Conservation (phyloP, 176 grass and related monocot genomes). For the Oryza meyeriana region DNA sequence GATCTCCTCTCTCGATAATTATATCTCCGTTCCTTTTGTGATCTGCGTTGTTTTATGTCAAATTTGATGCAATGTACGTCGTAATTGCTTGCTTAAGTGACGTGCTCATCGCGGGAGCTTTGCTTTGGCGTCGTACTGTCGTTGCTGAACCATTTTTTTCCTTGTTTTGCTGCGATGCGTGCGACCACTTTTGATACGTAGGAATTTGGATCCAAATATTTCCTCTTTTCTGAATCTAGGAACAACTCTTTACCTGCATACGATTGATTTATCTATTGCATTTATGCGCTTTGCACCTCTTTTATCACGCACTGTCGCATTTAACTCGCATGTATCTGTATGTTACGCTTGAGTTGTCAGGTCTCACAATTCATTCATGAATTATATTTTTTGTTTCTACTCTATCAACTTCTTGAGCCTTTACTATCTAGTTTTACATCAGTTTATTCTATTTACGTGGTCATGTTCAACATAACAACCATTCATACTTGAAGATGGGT, state of each 20-base stretch:
- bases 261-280: neutral
- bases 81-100: neutral
- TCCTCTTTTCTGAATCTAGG: neutral
- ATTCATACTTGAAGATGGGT: neutral
- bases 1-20: neutral
- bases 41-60: no score
- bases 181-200: neutral
- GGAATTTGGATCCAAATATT: neutral
- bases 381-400: neutral
- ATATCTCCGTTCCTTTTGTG: neutral
- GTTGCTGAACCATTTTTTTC: neutral
- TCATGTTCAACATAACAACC: neutral
- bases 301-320: neutral
- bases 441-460: neutral
- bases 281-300: neutral
- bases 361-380: neutral
- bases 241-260: neutral
- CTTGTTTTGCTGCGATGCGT: neutral
- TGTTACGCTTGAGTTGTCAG: neutral
- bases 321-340: neutral
- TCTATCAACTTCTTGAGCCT: neutral
- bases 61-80: neutral
- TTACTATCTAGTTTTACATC: neutral
- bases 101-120: neutral
- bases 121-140: neutral